Evolutionary conservation across 768 basidiomycete species (phyloP).

Genomic region (Suillus subalutaceus): DNA sequence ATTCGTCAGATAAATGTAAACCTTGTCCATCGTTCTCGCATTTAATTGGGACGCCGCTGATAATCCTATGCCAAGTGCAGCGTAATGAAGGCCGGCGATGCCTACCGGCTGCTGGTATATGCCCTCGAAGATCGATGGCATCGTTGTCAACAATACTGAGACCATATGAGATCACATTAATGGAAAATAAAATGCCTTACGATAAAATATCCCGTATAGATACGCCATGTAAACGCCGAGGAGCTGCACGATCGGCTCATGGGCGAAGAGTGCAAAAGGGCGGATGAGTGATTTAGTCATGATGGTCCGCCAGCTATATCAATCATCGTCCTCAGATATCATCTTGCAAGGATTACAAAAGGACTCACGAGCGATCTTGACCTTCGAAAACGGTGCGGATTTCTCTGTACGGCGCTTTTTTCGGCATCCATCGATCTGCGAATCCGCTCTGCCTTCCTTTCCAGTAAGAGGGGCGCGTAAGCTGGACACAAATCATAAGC

Average conservation of each 20-base stretch:
- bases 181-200: conserved; percentile 36
- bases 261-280: conserved; percentile 63
- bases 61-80: conserved; percentile 71
- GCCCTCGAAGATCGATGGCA: conserved; percentile 58
- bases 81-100: conserved; percentile 39
- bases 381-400: conserved; percentile 54
- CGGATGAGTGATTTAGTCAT: conserved; percentile 57
- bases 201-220: conserved; percentile 63
- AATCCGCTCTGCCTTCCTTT: conserved; percentile 53
- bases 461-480: conserved; percentile 37
- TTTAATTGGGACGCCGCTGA: conserved; percentile 53
- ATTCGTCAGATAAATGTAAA: conserved; percentile 53
- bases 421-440: conserved; percentile 49
- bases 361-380: conserved; percentile 46
- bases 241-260: conserved; percentile 66
- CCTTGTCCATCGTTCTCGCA: conserved; percentile 55
- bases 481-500: conserved; percentile 16
- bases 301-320: conserved; percentile 52
- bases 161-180: neutral
- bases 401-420: conserved; percentile 37
- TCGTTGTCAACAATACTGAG: conserved; percentile 67
- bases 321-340: neutral
- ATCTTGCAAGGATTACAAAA: neutral
- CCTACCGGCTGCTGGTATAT: conserved; percentile 51
- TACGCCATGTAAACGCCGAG: conserved; percentile 72